Evolutionary conservation across 768 basidiomycete genomes (phyloP).

Genomic region (Russula foetens): DNA sequence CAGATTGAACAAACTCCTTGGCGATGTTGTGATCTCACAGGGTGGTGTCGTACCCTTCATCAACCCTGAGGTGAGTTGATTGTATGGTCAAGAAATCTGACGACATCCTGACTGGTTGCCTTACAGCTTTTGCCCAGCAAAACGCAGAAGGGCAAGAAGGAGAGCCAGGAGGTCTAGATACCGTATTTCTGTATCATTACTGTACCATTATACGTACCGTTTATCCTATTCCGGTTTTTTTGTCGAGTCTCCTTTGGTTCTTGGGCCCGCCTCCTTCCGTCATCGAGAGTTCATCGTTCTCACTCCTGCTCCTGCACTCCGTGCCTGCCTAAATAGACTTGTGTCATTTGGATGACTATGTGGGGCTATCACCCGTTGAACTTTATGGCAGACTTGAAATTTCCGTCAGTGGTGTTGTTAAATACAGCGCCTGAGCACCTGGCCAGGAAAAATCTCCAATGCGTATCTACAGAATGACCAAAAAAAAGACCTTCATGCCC

Average conservation of each 20-base stretch:
- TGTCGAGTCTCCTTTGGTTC: neutral
- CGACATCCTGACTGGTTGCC: neutral
- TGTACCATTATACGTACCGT: constrained; percentile 10
- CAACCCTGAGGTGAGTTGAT: constrained; percentile 35
- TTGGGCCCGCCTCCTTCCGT: neutral
- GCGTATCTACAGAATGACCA: too few relatives aligned
- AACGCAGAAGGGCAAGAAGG: constrained; percentile 46
- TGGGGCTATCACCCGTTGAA: neutral
- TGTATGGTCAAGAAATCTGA: neutral
- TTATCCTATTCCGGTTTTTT: constrained; percentile 1
- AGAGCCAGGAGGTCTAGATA: constrained; percentile 37
- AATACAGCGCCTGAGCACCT: neutral
- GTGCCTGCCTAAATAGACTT: too few relatives aligned
- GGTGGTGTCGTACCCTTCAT: constrained; percentile 88
- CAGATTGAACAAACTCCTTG: constrained; percentile 63
- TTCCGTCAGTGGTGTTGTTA: neutral
- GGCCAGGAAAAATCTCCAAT: neutral
- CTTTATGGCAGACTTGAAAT: neutral
- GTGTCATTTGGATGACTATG: too few relatives aligned
- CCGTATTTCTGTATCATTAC: constrained; percentile 11
- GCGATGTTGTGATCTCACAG: constrained; percentile 86
- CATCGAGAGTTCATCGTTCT: neutral
- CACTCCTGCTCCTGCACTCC: neutral
- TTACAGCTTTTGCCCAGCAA: constrained; percentile 38
- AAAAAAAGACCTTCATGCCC: constrained; percentile 18